Evolutionary conservation across 2,329 filamentous ascomycete genomes (phyloP).

Genomic region (Byssothecium circinans): DNA sequence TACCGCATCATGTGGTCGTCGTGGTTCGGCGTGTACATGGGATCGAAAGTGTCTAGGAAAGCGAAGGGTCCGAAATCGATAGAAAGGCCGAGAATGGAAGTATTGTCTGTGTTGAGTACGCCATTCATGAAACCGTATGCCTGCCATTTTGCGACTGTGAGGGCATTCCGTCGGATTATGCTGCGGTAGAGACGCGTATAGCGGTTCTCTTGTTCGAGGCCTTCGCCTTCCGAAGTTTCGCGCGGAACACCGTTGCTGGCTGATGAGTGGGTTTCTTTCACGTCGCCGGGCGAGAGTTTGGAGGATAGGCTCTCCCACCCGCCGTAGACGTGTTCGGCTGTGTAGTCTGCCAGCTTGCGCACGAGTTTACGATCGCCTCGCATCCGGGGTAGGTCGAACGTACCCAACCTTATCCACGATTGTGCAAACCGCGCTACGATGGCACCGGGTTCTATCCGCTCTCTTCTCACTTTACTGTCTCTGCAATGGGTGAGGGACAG

Average conservation of each 20-base stretch:
- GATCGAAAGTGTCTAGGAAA: slow-evolving; percentile 97
- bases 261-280: slow-evolving; percentile 53
- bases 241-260: slow-evolving; percentile 53
- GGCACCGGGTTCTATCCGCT: slow-evolving; percentile 83
- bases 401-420: slow-evolving; percentile 90
- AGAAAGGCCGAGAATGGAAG: slow-evolving; percentile 82
- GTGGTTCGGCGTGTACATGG: slow-evolving; percentile 92
- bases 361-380: slow-evolving; percentile 77
- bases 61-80: slow-evolving; percentile 97
- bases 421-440: slow-evolving; percentile 92
- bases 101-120: slow-evolving; percentile 97
- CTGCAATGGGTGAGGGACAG: slow-evolving; percentile 72
- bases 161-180: slow-evolving; percentile 80
- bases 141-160: slow-evolving; percentile 91
- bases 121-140: slow-evolving; percentile 99
- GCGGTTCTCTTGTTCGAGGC: slow-evolving; percentile 75
- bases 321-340: slow-evolving; percentile 82
- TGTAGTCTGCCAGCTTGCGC: slow-evolving; percentile 75
- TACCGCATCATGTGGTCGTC: slow-evolving; percentile 88
- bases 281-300: slow-evolving; percentile 51
- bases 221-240: slow-evolving; percentile 66
- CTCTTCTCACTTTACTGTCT: slow-evolving; percentile 66
- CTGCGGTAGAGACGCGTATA: slow-evolving; percentile 87
- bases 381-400: slow-evolving; percentile 86
- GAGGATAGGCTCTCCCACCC: slow-evolving; percentile 84